Evolutionary conservation across 495 filamentous ascomycete species (phyloP), one percentile per base, ranked within the genome.

Genomic region (Usnea hakonensis): DNA sequence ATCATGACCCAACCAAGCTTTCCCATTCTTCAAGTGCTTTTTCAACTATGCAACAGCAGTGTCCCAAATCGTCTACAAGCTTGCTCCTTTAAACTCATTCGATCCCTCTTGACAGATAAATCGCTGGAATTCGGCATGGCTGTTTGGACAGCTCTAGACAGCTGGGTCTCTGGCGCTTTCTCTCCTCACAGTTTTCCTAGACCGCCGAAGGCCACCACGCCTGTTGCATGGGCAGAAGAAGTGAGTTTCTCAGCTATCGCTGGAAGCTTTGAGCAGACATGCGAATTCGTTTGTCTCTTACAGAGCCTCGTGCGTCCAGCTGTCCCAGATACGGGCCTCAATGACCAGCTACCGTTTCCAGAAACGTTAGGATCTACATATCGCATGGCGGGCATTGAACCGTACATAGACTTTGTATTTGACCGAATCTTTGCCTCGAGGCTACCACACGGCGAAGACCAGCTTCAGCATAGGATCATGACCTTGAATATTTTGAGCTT

Each of bases 341-440:
- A 86, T 58, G 89, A 92, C 73, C 70, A 70, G n/a, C 74, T 97
- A 23, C 86, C 93, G 0, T 97, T 97, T 70, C 90, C 94, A 0
- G 92, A 96, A 69, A 82, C 80, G 40, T 77, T 97, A n/a, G 91
- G 91, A n/a, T 81, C 82, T 16, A 78, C 83, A 10, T 86, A 85
- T 67, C 85, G 94, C 55, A 86, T 87, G 77, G 82, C 90, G 21
- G 94, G 95, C 5, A 89, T 99, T 64, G 91, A 96, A 60, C 85
- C 87, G 6, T 97, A 96, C 65, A 75, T 96, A 62, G 95, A 99
- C 75, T 96, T 95, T 70, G 82, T 89, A 23, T 62, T 97, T 58
- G 90, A 89, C 28, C 79, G 83, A 44, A 82, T 91, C 26, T 87
- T 96, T 63, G 79, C 82, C 16, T 72, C 77, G 44, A 87, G 82